These are phyloP conservation scores for Xylaria intraflava DNA, from an alignment of 495 filamentous ascomycete species.

Conservation along the genomic window DNA sequence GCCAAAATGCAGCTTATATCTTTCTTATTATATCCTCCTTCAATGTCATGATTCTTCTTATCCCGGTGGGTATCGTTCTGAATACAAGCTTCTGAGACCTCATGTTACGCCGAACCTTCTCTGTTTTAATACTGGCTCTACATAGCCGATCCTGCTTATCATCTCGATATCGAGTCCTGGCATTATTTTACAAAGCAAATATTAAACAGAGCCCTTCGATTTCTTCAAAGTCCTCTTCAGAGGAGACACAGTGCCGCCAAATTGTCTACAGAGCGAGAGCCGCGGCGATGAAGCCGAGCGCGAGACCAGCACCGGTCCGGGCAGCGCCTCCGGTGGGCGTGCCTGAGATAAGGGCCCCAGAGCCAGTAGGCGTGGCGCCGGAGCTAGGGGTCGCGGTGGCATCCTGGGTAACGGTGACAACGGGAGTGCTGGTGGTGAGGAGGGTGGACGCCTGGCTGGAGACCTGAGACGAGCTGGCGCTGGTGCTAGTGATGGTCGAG, in stretches of 20 bases:
- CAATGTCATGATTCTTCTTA: no score
- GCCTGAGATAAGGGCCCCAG: constrained; percentile 7
- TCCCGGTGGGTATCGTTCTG: no score
- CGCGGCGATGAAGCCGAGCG: constrained; percentile 36
- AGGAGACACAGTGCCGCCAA: neutral
- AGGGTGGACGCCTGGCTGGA: neutral
- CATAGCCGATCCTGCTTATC: neutral
- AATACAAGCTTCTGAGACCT: no score
- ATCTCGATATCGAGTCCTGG: neutral
- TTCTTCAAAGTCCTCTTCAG: neutral
- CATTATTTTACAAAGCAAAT: neutral
- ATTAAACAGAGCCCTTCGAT: neutral
- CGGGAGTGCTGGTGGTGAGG: neutral
- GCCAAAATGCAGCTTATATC: no score
- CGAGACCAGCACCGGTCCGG: constrained; percentile 27
- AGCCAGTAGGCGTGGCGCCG: constrained; percentile 11
- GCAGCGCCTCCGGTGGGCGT: constrained; percentile 27
- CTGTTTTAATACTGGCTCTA: neutral
- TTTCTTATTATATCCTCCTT: no score
- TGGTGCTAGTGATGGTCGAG: neutral
- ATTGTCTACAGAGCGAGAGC: constrained; percentile 34
- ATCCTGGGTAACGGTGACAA: neutral
- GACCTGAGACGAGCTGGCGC: neutral
- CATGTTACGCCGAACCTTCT: neutral
- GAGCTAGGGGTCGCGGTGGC: neutral